Conservation (phyloP, 1,139 yeast species). For the Suhomyces wounanorum region DNA sequence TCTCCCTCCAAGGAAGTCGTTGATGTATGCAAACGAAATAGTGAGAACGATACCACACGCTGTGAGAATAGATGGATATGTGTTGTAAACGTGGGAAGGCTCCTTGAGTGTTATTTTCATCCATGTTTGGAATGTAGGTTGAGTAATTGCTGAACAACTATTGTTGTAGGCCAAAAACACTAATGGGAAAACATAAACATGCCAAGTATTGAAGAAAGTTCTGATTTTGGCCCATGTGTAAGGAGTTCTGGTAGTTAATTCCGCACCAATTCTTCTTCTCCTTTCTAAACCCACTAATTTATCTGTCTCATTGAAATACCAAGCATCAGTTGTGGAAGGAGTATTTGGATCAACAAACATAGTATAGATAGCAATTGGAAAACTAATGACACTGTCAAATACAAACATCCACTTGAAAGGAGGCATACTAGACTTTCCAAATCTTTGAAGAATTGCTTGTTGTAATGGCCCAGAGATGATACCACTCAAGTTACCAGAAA, state of each 20-base stretch:
- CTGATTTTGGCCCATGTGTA: conserved; percentile 44
- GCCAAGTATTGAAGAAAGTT: conserved; percentile 51
- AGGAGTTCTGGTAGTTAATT: conserved; percentile 44
- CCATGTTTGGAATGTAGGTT: conserved; percentile 57
- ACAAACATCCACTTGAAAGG: conserved; percentile 45
- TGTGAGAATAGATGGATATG: conserved; percentile 49
- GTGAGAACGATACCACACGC: conserved; percentile 49
- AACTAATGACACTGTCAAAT: conserved; percentile 39
- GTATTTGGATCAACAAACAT: conserved; percentile 41
- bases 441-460: conserved; percentile 32
- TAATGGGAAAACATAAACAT: conserved; percentile 48
- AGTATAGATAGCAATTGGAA: conserved; percentile 39
- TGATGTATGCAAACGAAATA: conserved; percentile 39
- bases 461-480: conserved; percentile 46
- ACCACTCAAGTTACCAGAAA: conserved; percentile 45
- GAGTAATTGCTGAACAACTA: conserved; percentile 41
- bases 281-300: conserved; percentile 40
- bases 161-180: conserved; percentile 55
- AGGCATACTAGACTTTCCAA: conserved; percentile 28
- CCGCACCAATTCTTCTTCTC: conserved; percentile 48
- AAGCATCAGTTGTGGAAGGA: conserved; percentile 41
- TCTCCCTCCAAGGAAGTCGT: conserved; percentile 48
- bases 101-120: conserved; percentile 46
- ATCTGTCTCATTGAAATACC: conserved; percentile 37
- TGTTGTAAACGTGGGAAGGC: conserved; percentile 45